Evolutionary conservation across 1,139 yeast genomes (phyloP).

Genomic region (Candida buenavistaensis): DNA sequence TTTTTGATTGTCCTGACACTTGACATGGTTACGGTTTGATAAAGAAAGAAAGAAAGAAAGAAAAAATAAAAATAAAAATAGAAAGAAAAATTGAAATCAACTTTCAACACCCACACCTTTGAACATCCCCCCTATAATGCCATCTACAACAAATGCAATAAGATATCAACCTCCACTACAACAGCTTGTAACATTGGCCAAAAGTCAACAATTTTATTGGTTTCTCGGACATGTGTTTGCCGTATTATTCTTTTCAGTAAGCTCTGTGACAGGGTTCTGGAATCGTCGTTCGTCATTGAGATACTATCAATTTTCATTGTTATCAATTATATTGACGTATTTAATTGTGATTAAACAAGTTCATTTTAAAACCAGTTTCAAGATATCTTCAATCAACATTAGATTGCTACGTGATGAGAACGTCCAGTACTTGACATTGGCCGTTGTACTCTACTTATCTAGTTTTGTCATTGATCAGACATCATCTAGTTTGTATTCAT

Average conservation of each 20-base stretch:
- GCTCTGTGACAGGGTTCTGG: conserved; percentile 34
- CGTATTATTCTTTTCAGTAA: conserved; percentile 32
- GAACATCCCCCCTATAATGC: too few species aligned
- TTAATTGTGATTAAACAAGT: conserved; percentile 49
- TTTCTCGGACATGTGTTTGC: conserved; percentile 48
- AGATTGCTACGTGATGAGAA: conserved; percentile 44
- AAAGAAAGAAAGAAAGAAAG: too few species aligned
- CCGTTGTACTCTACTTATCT: conserved; percentile 34
- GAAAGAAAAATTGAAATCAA: too few species aligned
- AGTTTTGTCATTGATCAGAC: conserved; percentile 33
- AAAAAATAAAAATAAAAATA: too few species aligned
- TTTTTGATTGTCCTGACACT: conserved; percentile 16
- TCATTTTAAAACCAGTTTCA: conserved; percentile 29
- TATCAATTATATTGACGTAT: conserved; percentile 47
- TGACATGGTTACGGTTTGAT: not conserved
- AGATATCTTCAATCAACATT: conserved; percentile 11
- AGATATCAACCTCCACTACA: conserved; percentile 12
- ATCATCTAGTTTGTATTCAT: conserved; percentile 49
- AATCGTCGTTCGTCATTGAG: conserved; percentile 23
- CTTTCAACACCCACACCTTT: too few species aligned
- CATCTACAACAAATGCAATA: not conserved
- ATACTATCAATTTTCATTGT: conserved; percentile 39
- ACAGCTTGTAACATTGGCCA: conserved; percentile 20
- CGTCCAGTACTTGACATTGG: conserved; percentile 48
- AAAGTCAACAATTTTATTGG: conserved; percentile 55